A percentile compares a stretch with the other conserved stretches of the same genome.
Conservation (phyloP, 305 asterid species). For the Solanum hybrid region DNA sequence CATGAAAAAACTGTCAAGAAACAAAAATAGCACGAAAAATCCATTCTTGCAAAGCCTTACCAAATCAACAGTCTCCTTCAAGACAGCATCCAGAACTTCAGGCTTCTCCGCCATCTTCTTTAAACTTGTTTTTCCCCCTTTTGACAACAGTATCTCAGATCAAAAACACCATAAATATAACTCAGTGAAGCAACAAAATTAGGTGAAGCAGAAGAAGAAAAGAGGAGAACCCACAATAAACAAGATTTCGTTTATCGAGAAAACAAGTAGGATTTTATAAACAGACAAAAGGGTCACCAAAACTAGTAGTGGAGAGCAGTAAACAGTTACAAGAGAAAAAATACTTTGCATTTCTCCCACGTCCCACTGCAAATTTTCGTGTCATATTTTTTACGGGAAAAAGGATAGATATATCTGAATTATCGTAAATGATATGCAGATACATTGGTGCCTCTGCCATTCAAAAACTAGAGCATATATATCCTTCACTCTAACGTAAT, state of each 20-base stretch:
- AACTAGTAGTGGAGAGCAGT: not conserved
- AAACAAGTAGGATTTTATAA: not conserved
- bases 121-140: not conserved
- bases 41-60: slow-evolving; percentile 25
- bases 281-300: not conserved
- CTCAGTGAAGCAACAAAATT: not conserved
- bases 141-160: slow-evolving; percentile 9
- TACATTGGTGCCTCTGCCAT: accelerated
- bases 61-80: slow-evolving; percentile 98
- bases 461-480: no score
- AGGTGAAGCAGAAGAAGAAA: not conserved
- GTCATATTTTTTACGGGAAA: not conserved
- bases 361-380: not conserved
- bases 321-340: not conserved
- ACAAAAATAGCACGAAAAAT: slow-evolving; percentile 22
- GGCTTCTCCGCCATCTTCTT: slow-evolving; percentile 68
- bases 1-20: slow-evolving; percentile 3
- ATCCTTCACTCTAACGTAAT: no score
- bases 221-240: not conserved
- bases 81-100: slow-evolving; percentile 91
- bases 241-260: not conserved
- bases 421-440: no score
- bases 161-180: slow-evolving; percentile 10
- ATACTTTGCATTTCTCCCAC: not conserved
- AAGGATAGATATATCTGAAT: no score